Base-by-base conservation (phyloP, 2,329 filamentous ascomycete genomes). In the Aspergillus pseudonomiae region DNA sequence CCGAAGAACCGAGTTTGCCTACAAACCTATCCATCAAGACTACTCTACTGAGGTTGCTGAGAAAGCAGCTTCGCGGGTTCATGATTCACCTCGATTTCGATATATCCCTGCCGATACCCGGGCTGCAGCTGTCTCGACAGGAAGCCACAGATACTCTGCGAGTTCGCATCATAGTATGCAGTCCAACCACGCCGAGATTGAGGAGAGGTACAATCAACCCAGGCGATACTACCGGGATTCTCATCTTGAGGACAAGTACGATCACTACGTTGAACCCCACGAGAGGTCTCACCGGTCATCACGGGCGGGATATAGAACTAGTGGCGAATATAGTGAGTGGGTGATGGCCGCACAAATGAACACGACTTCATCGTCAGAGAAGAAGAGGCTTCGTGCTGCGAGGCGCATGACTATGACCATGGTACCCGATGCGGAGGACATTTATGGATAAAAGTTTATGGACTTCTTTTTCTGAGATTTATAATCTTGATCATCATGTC, bases 371-470 rank as follows among this genome's bases (percentile, higher is more conserved):
- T 66, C 61, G 60, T 67, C 24, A 53, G 71, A 73, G 59, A 71
- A 68, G 55, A 73, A 67, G 39, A 60, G 68, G 50, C 61, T 61
- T 39, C 74, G 69, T 21, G 67, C 68, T 28, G 55, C 69, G 41
- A 71, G 64, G 55, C 64, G 70, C 12, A 64, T 77, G 70, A 77
- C 76, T 45, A 65, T 73, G 60, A 68, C 71, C 0, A 78, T 79
- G 77, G 77, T 79, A 6, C 74, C 75, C 26, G 72, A 77, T 60
- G 65, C 72, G 12, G 77, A 78, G 11, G 75, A 78, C 43, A 68
- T 79, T 26, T 78, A 76, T 62, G 72, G 73, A 58, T 78, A 70
- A 64, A 74, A 57, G 14, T 14, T 2, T 19, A 10, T 50, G 34
- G 45, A 24, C 30, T 61, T 50, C 32, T 43, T 61, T 57, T 39